Base-by-base conservation (phyloP, 306 rosid species). In the Myrica gale region DNA sequence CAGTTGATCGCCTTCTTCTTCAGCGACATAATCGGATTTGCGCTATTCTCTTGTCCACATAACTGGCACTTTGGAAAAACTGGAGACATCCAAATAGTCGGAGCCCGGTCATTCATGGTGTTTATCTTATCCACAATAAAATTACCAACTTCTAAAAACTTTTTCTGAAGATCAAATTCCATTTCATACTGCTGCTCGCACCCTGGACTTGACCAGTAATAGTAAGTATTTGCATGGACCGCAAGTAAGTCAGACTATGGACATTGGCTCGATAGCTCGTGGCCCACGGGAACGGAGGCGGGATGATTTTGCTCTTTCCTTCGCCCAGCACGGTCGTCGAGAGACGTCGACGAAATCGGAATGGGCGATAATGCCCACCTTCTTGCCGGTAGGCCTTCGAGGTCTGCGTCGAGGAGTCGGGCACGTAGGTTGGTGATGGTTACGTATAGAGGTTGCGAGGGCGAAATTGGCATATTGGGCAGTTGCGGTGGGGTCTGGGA, bases 251-350 rank as follows among this genome's bases (percentile, higher is more conserved):
- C 5, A 60, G 62, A 4, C 3, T 41, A 10, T 84, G 82, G 1
- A 88, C 42, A 0, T 1, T 69, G 5, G 91, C 90, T 1, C 87
- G 79, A 0, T 7, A 69, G 4, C 78, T 16, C 0, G 90, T 82
- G 0, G 96, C 96, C 96, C 96, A 92, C 0, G 74, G 82, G 7
- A 79, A 92, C 0, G 87, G 89, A 0, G 78, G 9, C 1, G 82
- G 72, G 11, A 90, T 26, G 0, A n/a, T 74, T 5, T 44, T 42
- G 0, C 56, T 60, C 55, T 45, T 79, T 3, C 71, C 73, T 0
- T 39, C 51, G 0, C 61, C 32, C 3, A 69, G 68, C 4, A 12
- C 47, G 0, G 32, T 79, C 0, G 56, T 32, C 0, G 76, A n/a
- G 43, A 53, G 54, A 0, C 86, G 76, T 0, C 60, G 84, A 0